phyloP scores from a whole-genome alignment of 1,284 basidiomycete genomes.

The Austroboletus novae-zelandiae region DNA sequence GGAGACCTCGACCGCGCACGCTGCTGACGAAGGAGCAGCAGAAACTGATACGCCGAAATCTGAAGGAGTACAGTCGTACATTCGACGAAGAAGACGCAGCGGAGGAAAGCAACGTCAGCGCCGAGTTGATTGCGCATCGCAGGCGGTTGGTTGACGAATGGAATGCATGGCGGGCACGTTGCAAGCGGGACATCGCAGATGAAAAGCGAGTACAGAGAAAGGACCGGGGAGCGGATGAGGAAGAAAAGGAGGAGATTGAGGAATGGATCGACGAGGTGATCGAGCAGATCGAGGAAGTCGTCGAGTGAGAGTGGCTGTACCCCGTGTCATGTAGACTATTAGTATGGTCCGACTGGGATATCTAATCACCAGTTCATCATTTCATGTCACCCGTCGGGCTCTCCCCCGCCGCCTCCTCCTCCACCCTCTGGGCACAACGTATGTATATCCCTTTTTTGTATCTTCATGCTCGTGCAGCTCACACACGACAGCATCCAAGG shows the following conservation, averaged over 20 bases:
- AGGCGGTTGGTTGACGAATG: conserved; percentile 96
- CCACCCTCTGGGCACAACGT: conserved; percentile 50
- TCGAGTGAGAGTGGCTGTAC: conserved; percentile 32
- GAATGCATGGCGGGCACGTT: conserved; percentile 88
- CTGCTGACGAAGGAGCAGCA: conserved; percentile 90
- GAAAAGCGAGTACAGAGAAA: conserved; percentile 41
- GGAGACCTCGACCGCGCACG: conserved; percentile 92
- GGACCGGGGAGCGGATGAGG: conserved; percentile 44
- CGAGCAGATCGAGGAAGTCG: conserved; percentile 85
- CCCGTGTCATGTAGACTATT: neutral
- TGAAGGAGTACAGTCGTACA: conserved; percentile 87
- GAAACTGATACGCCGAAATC: conserved; percentile 83
- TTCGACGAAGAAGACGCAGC: conserved; percentile 98
- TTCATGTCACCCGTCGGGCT: conserved; percentile 30
- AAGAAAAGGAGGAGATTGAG: conserved; percentile 82
- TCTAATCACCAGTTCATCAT: conserved; percentile 14
- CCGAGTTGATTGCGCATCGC: conserved; percentile 89
- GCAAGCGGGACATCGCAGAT: conserved; percentile 59
- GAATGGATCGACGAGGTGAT: conserved; percentile 90
- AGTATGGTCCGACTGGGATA: neutral
- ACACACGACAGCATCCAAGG: conserved; percentile 65
- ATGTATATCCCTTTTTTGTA: conserved; percentile 10
- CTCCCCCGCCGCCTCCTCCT: conserved; percentile 28
- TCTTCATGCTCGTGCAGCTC: neutral
- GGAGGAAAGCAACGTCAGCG: conserved; percentile 92